Evolutionary conservation across 2,329 filamentous ascomycete genomes (phyloP).

Genomic region (Colletotrichum somersetense): DNA sequence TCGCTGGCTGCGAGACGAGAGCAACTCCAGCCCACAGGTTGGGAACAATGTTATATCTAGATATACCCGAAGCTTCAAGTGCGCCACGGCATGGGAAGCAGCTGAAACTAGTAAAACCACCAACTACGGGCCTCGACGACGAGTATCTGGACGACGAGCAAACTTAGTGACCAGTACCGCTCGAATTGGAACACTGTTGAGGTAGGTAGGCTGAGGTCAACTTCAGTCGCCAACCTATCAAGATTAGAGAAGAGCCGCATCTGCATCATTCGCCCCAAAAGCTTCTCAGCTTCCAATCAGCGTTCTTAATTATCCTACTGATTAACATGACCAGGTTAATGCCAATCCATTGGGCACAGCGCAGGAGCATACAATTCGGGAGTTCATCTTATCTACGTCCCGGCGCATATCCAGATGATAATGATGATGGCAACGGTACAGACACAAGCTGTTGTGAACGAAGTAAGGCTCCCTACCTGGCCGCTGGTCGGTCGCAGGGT

Average conservation of each 20-base stretch:
- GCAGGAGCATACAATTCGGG: background rate
- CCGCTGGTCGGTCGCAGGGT: slow-evolving; percentile 8
- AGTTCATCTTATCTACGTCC: slow-evolving; percentile 23
- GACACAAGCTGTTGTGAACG: background rate
- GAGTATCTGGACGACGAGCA: too few relatives aligned
- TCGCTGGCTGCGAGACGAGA: too few relatives aligned
- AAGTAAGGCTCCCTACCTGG: background rate
- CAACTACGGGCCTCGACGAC: too few relatives aligned
- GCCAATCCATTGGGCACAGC: background rate
- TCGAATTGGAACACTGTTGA: background rate
- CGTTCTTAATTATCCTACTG: background rate
- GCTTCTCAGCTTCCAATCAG: slow-evolving; percentile 7
- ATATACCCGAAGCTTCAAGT: too few relatives aligned
- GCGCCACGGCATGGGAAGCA: too few relatives aligned
- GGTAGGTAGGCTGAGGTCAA: slow-evolving; percentile 31
- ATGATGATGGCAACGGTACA: slow-evolving; percentile 5
- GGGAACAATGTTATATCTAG: too few relatives aligned
- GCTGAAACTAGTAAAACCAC: too few relatives aligned
- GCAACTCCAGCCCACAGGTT: too few relatives aligned
- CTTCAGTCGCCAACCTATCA: slow-evolving; percentile 36
- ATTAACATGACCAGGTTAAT: too few relatives aligned
- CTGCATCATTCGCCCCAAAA: slow-evolving; percentile 7
- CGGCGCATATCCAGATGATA: background rate
- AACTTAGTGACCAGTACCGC: too few relatives aligned
- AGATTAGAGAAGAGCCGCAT: slow-evolving; percentile 3